Conservation (phyloP, 2,329 filamentous ascomycete genomes). For the Ophiostoma novo-ulmi region DNA sequence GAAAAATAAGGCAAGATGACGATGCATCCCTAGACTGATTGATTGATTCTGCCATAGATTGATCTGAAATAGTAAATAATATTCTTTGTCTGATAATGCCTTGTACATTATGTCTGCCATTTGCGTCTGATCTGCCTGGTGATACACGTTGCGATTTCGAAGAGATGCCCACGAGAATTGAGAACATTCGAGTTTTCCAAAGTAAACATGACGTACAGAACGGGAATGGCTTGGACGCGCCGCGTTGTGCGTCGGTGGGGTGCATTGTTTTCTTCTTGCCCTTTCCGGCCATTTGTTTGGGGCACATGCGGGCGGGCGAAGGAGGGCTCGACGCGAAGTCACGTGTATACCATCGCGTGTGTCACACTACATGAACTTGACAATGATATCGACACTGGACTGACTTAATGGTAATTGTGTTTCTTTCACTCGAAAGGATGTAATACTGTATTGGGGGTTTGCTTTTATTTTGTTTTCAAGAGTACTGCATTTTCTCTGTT, state of each 20-base stretch:
- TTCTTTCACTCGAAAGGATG: too few species aligned
- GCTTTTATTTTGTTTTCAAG: too few species aligned
- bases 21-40: not conserved
- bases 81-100: not conserved
- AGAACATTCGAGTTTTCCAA: not conserved
- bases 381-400: not conserved
- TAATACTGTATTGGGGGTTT: too few species aligned
- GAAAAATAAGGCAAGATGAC: not conserved
- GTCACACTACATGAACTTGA: not conserved
- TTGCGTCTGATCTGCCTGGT: not conserved
- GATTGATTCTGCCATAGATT: not conserved
- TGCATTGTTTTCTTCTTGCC: constrained; percentile 16
- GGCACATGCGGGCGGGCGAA: not conserved
- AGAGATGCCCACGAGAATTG: not conserved
- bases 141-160: not conserved
- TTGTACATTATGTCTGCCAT: not conserved
- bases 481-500: too few species aligned
- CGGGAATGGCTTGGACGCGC: not conserved
- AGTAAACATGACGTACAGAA: constrained; percentile 10
- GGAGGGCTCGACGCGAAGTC: constrained; percentile 17
- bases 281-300: constrained; percentile 1
- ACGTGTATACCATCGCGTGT: constrained; percentile 17
- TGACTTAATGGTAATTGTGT: too few species aligned
- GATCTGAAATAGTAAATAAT: not conserved
- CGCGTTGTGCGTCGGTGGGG: constrained; percentile 15